phyloP scores from a whole-genome alignment of 2,329 filamentous ascomycete genomes.

The Cercospora zeae-maydis region DNA sequence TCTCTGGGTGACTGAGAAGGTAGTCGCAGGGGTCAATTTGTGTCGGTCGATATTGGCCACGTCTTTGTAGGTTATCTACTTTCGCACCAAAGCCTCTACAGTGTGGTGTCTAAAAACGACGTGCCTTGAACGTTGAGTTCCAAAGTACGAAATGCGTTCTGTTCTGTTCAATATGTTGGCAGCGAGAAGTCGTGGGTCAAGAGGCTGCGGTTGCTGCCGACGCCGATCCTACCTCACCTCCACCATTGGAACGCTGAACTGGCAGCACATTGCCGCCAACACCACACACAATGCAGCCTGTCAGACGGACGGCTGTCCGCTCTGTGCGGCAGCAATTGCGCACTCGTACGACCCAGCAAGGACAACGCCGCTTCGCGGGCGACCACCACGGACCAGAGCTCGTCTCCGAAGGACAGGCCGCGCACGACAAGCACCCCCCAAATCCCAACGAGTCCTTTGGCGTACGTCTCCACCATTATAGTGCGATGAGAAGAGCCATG shows the following conservation, averaged over 20 bases:
- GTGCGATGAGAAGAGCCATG: neutral
- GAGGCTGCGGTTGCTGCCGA: neutral
- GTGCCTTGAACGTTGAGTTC: neutral
- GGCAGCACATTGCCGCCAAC: neutral
- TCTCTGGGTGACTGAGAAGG: neutral
- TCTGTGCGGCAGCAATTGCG: constrained; percentile 39
- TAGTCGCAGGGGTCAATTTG: neutral
- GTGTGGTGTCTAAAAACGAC: neutral
- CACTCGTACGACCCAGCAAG: constrained; percentile 37
- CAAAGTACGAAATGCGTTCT: neutral
- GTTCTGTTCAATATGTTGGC: no score
- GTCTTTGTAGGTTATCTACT: neutral
- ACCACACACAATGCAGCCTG: constrained; percentile 42
- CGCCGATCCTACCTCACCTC: neutral
- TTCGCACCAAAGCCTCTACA: neutral
- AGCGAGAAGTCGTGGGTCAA: neutral
- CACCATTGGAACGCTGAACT: neutral
- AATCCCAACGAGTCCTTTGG: constrained; percentile 50
- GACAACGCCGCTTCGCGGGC: constrained; percentile 41
- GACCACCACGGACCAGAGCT: constrained; percentile 38
- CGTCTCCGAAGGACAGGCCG: constrained; percentile 31
- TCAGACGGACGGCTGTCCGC: constrained; percentile 43
- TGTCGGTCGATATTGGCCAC: neutral
- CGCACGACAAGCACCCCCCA: constrained; percentile 31
- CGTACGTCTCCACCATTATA: constrained; percentile 40